These are phyloP conservation scores for Aspergillus persii DNA, from an alignment of 2,329 filamentous ascomycete genomes.

Conservation along the genomic window DNA sequence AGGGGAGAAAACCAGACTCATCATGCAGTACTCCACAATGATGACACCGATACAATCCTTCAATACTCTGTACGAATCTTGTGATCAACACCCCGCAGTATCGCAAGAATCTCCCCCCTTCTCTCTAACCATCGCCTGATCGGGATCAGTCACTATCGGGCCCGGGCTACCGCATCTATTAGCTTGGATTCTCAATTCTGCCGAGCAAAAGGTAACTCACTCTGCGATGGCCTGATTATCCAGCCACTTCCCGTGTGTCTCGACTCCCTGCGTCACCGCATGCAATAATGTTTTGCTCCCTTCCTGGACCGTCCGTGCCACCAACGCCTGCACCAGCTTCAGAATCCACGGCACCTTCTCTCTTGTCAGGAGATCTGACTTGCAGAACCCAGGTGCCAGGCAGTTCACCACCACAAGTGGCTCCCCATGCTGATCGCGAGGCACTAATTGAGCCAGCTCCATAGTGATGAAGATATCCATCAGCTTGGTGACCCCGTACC, in stretches of 20 bases:
- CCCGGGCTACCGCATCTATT: constrained; percentile 7
- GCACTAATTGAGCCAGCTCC: constrained; percentile 7
- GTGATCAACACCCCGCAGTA: constrained; percentile 5
- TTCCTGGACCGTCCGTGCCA: constrained; percentile 9
- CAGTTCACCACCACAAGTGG: constrained; percentile 19
- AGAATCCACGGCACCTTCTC: constrained; percentile 12
- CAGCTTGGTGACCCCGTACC: constrained; percentile 16
- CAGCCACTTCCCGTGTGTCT: constrained; percentile 13
- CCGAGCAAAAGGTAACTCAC: constrained; percentile 3
- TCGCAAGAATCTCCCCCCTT: constrained; percentile 14
- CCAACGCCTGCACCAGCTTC: constrained; percentile 8
- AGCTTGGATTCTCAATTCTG: background rate
- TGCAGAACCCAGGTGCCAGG: constrained; percentile 25
- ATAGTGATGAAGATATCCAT: constrained; percentile 11
- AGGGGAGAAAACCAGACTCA: background rate
- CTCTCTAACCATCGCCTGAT: background rate
- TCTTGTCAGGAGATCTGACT: constrained; percentile 14
- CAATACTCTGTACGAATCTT: constrained; percentile 2
- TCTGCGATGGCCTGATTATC: constrained; percentile 11
- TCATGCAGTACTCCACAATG: background rate
- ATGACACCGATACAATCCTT: background rate
- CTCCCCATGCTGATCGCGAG: constrained; percentile 10
- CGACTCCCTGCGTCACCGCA: constrained; percentile 3
- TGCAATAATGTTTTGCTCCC: constrained; percentile 14
- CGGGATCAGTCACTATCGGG: constrained; percentile 3